Percentiles rank a stretch among this genome's conserved stretches.
These are phyloP conservation scores for Pneumocystis jirovecii DNA, from an alignment of 1,139 yeast species.

Conservation along the genomic window DNA sequence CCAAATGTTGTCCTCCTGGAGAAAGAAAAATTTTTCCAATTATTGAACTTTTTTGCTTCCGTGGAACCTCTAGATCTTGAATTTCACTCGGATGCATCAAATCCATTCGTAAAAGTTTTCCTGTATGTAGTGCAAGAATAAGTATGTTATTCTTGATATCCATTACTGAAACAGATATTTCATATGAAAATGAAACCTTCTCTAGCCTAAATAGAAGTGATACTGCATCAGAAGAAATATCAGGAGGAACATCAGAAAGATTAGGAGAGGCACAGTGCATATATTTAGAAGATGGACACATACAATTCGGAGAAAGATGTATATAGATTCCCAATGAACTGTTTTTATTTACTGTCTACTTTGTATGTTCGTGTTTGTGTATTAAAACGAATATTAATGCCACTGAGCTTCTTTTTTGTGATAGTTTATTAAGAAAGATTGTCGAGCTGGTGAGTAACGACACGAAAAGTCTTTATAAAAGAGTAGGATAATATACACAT, in stretches of 20 bases:
- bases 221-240: neutral
- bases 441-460: neutral
- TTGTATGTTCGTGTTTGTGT: too few relatives aligned
- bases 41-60: slow-evolving; percentile 17
- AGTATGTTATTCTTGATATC: slow-evolving; percentile 37
- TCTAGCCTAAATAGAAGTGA: slow-evolving; percentile 24
- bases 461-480: neutral
- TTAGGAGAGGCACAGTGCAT: neutral
- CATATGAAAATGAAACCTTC: slow-evolving; percentile 43
- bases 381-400: too few relatives aligned
- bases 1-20: slow-evolving; percentile 35
- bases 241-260: neutral
- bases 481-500: neutral
- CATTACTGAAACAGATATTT: slow-evolving; percentile 31
- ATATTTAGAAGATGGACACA: neutral
- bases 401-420: too few relatives aligned
- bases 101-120: slow-evolving; percentile 37
- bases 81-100: slow-evolving; percentile 41
- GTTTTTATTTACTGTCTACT: too few relatives aligned
- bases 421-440: too few relatives aligned
- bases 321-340: too few relatives aligned
- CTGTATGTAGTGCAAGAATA: slow-evolving; percentile 32
- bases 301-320: neutral
- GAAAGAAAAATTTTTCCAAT: slow-evolving; percentile 33
- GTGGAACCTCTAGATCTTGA: slow-evolving; percentile 13